Evolutionary conservation across 1,284 basidiomycete genomes (phyloP).

Genomic region (Fomitopsis betulina): DNA sequence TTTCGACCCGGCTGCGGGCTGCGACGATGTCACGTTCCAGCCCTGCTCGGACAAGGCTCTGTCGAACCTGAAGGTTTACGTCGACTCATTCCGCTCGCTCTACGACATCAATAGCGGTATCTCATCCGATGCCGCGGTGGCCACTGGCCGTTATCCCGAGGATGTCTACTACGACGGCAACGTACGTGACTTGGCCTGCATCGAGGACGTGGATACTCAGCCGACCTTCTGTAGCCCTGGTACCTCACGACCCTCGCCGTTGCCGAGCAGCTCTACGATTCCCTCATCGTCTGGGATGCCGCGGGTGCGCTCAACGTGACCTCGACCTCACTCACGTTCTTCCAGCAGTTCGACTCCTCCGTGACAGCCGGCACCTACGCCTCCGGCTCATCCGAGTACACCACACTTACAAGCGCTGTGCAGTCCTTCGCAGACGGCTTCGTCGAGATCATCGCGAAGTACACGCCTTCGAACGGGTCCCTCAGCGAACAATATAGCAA

Average conservation of each 20-base stretch:
- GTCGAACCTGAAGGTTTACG: slow-evolving; percentile 47
- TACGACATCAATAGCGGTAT: slow-evolving; percentile 50
- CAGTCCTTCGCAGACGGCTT: slow-evolving; percentile 40
- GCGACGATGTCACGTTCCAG: slow-evolving; percentile 50
- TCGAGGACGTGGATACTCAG: neutral
- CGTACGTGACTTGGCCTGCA: slow-evolving; percentile 22
- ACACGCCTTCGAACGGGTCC: slow-evolving; percentile 35
- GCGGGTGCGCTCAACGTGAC: slow-evolving; percentile 32
- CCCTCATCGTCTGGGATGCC: slow-evolving; percentile 36
- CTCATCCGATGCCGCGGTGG: slow-evolving; percentile 36
- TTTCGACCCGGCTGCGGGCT: slow-evolving; percentile 45
- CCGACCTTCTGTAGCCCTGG: slow-evolving; percentile 30
- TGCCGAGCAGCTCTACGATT: slow-evolving; percentile 43
- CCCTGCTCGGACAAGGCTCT: slow-evolving; percentile 58
- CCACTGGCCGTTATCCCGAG: slow-evolving; percentile 53
- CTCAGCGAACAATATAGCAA: slow-evolving; percentile 38
- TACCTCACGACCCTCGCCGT: slow-evolving; percentile 38
- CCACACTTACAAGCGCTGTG: slow-evolving; percentile 30
- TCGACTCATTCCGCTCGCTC: slow-evolving; percentile 48
- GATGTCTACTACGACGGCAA: slow-evolving; percentile 52
- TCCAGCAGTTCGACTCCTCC: slow-evolving; percentile 32
- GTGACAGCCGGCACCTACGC: slow-evolving; percentile 33
- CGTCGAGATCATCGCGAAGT: slow-evolving; percentile 32
- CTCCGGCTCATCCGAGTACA: slow-evolving; percentile 26
- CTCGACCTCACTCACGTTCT: slow-evolving; percentile 37